Base-by-base conservation (phyloP, 192 early-diverging fungal genomes). In the Coemansia sp. region DNA sequence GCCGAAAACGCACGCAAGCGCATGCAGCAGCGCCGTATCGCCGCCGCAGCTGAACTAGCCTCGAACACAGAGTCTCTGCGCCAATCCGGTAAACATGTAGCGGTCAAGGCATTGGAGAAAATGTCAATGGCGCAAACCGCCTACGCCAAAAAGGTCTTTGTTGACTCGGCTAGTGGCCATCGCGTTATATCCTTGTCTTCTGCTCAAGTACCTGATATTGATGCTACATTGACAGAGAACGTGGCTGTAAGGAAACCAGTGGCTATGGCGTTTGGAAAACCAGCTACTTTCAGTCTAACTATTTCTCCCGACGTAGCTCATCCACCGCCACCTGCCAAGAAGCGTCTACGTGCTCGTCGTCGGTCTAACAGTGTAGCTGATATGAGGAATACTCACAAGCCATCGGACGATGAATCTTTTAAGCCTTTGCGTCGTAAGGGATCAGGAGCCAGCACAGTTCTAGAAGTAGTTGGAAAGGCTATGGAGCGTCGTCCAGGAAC, bases 401-500 rank as follows among this genome's bases (percentile, higher is more conserved):
- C 75, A 11, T 67, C 70, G 0, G 70, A 72, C 36, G 70, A 68
- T 3, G 71, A 66, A 40, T 20, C 46, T 3, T 60, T 33, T 16
- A 70, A 59, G 63, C 18, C 20, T 3, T 18, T 34, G 22, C 74
- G 71, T 6, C 62, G 74, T 3, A 76, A 75, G 22, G 61, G 61
- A 55, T 77, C 74, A n/a, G 72, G 75, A n/a, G 80, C 63, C 5
- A 82, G 80, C 75, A 77, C 75, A 0, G 76, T 77, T 15, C 72
- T 82, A 24, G 71, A 82, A 49, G 80, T 82, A 2, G 75, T 82
- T 4, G 80, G 75, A 57, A 74, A 67, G 27, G 72, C 80, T 24
- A 77, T 64, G 75, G 80, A 82, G 59, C 80, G 75, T n/a, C 80
- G 80, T 1, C 72, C 68, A 0, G 81, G 81, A 51, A 84, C 76